phyloP scores from a whole-genome alignment of 805 yeast species.

The Candida insectorum region DNA sequence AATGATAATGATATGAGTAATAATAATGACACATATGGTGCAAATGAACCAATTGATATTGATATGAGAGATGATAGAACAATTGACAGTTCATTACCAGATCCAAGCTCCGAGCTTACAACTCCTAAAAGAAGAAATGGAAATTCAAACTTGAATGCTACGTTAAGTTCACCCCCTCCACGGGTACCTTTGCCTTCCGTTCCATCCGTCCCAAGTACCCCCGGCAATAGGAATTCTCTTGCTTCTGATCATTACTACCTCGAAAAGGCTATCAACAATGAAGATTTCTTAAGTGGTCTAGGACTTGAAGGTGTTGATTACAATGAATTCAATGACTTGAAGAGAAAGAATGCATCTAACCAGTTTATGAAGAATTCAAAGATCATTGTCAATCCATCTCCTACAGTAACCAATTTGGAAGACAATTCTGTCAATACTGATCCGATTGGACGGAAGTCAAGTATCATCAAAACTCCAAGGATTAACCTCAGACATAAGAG shows the following conservation, averaged over 20 bases:
- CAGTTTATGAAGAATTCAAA: conserved; percentile 8
- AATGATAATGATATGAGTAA: conserved; percentile 11
- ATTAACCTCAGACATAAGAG: conserved; percentile 38
- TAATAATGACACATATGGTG: conserved; percentile 4
- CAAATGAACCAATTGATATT: not conserved
- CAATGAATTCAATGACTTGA: conserved; percentile 13
- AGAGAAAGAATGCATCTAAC: conserved; percentile 3
- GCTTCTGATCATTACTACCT: conserved; percentile 8
- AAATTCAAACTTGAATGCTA: too few species aligned
- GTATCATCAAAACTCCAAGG: conserved; percentile 29
- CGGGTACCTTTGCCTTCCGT: conserved; percentile 23
- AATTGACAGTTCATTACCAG: conserved; percentile 5
- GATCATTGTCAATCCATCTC: conserved; percentile 19
- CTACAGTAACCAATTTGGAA: conserved; percentile 36
- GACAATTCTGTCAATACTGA: conserved; percentile 14
- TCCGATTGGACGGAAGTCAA: conserved; percentile 19
- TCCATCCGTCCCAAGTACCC: conserved; percentile 8
- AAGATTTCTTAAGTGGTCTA: conserved; percentile 30
- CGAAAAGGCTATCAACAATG: conserved; percentile 14
- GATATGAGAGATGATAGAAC: conserved; percentile 1
- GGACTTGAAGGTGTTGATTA: conserved; percentile 37
- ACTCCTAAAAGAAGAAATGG: conserved; percentile 16
- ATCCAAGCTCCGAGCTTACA: conserved; percentile 5
- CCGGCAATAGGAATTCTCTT: conserved; percentile 5
- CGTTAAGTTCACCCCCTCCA: conserved; percentile 38